Percentiles rank a stretch among this genome's conserved stretches.
Evolutionary conservation across 192 early-diverging fungal genomes (phyloP).

Genomic region (Rhizoclosmatium globosum): DNA sequence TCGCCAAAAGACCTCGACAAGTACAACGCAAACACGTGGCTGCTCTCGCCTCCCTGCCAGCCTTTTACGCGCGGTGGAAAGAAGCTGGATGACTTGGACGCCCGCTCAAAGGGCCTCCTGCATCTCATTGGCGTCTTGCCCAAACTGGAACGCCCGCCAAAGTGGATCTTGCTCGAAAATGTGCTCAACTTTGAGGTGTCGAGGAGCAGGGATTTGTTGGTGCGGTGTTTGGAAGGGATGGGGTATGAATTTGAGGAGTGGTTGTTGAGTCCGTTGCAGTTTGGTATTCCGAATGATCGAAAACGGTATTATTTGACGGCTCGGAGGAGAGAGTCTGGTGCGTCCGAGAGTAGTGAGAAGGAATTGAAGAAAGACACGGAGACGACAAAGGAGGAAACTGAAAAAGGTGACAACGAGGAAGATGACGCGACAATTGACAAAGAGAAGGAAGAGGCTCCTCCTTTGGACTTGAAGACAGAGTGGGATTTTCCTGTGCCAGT

Average conservation of each 20-base stretch:
- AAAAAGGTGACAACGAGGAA: not conserved
- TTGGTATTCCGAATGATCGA: conserved; percentile 65
- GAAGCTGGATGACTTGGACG: conserved; percentile 66
- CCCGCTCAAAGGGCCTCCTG: conserved; percentile 50
- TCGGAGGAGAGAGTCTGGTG: not conserved
- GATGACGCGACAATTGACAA: not conserved
- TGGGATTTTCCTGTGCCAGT: not conserved
- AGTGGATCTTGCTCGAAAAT: conserved; percentile 64
- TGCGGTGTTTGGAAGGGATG: conserved; percentile 44
- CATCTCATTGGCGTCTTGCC: conserved; percentile 55
- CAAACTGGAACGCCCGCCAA: conserved; percentile 41
- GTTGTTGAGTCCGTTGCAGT: conserved; percentile 54
- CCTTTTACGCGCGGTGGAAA: conserved; percentile 77
- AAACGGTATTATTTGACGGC: conserved; percentile 62
- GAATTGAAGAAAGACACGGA: too few species aligned
- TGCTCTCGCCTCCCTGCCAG: conserved; percentile 88
- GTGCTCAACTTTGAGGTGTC: conserved; percentile 64
- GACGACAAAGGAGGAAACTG: not conserved
- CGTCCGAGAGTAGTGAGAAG: not conserved
- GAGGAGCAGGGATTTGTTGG: conserved; percentile 41
- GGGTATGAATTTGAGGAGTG: conserved; percentile 56
- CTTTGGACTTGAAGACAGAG: conserved; percentile 13
- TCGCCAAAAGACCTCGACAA: conserved; percentile 58
- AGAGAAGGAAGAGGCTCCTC: not conserved
- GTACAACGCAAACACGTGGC: conserved; percentile 82